Evolutionary conservation across 2,329 filamentous ascomycete species (phyloP), one percentile per base, ranked within the genome.

Genomic region (Xylariaceae sp.): DNA sequence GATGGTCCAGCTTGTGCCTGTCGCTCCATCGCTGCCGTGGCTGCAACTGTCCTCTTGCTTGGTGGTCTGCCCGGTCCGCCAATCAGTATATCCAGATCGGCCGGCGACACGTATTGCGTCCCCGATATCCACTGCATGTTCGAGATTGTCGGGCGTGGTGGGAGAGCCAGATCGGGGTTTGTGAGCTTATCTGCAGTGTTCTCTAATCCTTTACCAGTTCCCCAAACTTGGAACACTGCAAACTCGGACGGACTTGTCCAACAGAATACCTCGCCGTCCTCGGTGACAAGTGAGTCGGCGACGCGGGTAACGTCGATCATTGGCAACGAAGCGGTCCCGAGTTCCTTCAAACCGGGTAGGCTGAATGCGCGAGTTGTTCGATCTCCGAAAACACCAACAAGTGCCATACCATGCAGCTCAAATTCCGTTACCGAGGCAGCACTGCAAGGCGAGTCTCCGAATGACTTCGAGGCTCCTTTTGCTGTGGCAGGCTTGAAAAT

Each of bases 51-150:
- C 33, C 87, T 83, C 70, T 95, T 95, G 52, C 88, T 94, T 1
- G 90, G 86, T 3, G 92, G 94, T 2, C 94, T 82, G 62, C 94
- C 87, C 1, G 90, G 85, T 0, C 92, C 92, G 44, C 92, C 90
- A 52, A 99, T 94, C 1, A 99, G 75, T 2, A 96, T 71, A 63
- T 97, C 94, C 62, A 99, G 83, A 62, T 99, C 94, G 2, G 85
- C 77, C 0, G 89, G 86, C 1, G 89, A 90, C 41, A 99, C 80
- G 60, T 95, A 87, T 68, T 96, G 92, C 1, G 92, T 97, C 4
- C 94, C 94, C 0, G 90, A 87, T 45, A 99, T 90, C 94, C 94
- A 99, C 70, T 97, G 90, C 35, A 99, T 71, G 62, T 95, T 96
- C 17, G 89, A 95, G 52, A 99, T 99, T 0, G 90, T 96, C 1